Percentiles rank a stretch among this genome's conserved stretches.
These are phyloP conservation scores for Mortierella sp. DNA, from an alignment of 371 early-diverging fungal species.

Conservation along the genomic window DNA sequence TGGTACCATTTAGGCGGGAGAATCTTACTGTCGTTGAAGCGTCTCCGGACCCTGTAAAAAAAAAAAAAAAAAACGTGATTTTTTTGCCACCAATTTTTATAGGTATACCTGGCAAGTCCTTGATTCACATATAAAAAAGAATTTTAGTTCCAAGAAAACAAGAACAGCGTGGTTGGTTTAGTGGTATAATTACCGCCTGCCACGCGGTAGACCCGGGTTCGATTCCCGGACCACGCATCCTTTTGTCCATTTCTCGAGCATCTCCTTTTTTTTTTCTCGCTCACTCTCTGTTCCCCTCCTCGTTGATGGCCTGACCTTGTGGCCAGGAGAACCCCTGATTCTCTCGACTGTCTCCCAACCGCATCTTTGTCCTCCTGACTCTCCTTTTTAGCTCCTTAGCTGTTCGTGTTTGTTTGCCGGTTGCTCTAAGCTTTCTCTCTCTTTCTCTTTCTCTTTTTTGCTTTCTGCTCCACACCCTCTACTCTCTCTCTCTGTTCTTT, in stretches of 20 bases:
- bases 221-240: constrained; percentile 51
- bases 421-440: not conserved
- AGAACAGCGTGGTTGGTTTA: constrained; percentile 32
- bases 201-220: constrained; percentile 54
- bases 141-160: too few relatives aligned
- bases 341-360: too few relatives aligned
- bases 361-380: constrained; percentile 5
- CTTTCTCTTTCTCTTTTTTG: constrained; percentile 2
- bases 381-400: not conserved
- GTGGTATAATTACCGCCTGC: constrained; percentile 51
- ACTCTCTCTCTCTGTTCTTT: too few relatives aligned
- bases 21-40: too few relatives aligned
- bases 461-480: not conserved
- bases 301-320: not conserved
- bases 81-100: too few relatives aligned
- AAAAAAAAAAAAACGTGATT: too few relatives aligned
- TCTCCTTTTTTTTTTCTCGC: not conserved
- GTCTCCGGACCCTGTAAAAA: too few relatives aligned
- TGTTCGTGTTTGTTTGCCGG: not conserved
- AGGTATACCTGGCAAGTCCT: too few relatives aligned
- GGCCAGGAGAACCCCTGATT: too few relatives aligned
- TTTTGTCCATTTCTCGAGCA: not conserved
- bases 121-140: too few relatives aligned
- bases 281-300: too few relatives aligned
- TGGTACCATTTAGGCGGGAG: too few relatives aligned